These are phyloP conservation scores for Thymus mandschuricus DNA, from an alignment of 257 asterid species.

Conservation along the genomic window DNA sequence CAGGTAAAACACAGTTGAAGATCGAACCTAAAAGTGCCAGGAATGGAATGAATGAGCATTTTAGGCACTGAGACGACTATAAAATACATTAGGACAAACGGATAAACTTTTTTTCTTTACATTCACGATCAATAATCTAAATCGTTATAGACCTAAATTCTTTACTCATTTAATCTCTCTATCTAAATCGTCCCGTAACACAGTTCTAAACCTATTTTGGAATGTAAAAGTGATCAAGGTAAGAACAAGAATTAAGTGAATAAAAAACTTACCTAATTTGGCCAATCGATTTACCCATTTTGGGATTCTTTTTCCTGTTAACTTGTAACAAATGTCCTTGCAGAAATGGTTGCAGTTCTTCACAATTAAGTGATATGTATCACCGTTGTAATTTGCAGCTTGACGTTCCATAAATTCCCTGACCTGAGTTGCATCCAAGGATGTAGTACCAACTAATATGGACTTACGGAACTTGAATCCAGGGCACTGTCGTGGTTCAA, in stretches of 20 bases:
- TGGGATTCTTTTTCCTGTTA: constrained; percentile 81
- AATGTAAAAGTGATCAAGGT: background rate
- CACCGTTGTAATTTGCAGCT: constrained; percentile 84
- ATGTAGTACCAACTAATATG: constrained; percentile 72
- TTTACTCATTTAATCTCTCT: background rate
- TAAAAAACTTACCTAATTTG: constrained; percentile 62
- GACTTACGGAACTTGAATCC: constrained; percentile 91
- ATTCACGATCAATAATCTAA: background rate
- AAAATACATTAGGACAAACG: background rate
- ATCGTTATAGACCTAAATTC: background rate
- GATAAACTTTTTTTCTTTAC: background rate
- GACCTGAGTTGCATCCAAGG: constrained; percentile 63
- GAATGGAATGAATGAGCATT: background rate
- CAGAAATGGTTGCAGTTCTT: constrained; percentile 98
- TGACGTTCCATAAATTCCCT: constrained; percentile 83
- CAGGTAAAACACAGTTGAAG: constrained; percentile 79
- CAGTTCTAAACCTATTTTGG: background rate
- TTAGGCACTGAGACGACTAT: background rate
- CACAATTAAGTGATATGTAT: constrained; percentile 82
- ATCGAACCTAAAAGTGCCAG: constrained; percentile 52
- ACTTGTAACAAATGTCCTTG: constrained; percentile 78
- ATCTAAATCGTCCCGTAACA: background rate
- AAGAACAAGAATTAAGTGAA: background rate
- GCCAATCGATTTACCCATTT: constrained; percentile 98
- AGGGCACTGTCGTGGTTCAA: constrained; percentile 93